Conservation (phyloP, 768 basidiomycete genomes). For the Boletus rubescentipes region DNA sequence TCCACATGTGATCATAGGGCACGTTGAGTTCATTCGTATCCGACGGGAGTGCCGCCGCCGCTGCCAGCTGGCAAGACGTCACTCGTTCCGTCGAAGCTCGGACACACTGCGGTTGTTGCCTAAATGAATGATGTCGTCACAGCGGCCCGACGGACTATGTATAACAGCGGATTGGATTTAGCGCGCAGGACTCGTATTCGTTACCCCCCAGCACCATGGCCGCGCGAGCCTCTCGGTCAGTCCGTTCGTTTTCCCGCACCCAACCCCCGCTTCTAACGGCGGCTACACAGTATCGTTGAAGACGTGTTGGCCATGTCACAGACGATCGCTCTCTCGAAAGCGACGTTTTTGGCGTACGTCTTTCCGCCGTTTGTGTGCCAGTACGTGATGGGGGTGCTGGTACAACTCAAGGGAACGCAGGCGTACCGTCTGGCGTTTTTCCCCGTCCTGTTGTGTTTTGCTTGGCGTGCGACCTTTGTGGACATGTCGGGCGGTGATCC, state of each 20-base stretch:
- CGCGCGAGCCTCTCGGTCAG: background rate
- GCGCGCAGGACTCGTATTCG: background rate
- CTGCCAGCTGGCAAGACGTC: background rate
- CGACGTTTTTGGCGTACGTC: conserved; percentile 36
- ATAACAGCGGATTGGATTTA: background rate
- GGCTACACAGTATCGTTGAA: background rate
- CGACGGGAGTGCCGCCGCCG: background rate
- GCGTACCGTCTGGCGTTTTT: conserved; percentile 48
- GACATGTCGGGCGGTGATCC: conserved; percentile 25
- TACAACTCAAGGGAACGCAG: conserved; percentile 43
- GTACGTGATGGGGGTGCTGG: conserved; percentile 54
- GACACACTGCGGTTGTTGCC: conserved; percentile 1
- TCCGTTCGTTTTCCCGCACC: background rate
- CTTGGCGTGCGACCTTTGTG: conserved; percentile 39
- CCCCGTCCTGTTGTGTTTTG: conserved; percentile 43
- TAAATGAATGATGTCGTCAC: background rate
- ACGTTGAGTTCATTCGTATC: background rate
- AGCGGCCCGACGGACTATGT: background rate
- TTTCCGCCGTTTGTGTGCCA: conserved; percentile 46
- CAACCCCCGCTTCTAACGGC: background rate
- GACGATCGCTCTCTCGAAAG: conserved; percentile 5
- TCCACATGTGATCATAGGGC: too few species aligned
- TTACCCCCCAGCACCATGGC: background rate
- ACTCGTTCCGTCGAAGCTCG: background rate
- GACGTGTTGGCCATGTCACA: conserved; percentile 6